Evolutionary conservation across 2,329 filamentous ascomycete species (phyloP).

Genomic region (Aspergillus brunneoviolaceus): DNA sequence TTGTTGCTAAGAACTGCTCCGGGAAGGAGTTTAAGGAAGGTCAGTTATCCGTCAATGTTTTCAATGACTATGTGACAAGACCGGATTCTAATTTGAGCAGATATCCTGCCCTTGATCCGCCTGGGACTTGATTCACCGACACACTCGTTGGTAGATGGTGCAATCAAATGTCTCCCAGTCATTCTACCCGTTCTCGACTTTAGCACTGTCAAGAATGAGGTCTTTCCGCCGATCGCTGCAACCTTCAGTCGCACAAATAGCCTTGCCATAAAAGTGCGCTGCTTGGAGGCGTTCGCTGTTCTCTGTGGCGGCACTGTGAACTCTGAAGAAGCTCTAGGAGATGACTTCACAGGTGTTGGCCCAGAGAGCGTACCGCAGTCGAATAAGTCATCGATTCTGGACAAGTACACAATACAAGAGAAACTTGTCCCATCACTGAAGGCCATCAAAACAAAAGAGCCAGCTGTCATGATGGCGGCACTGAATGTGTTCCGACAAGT

Average conservation of each 20-base stretch:
- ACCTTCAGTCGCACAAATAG: slow-evolving; percentile 94
- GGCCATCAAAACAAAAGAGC: slow-evolving; percentile 96
- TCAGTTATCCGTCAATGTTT: slow-evolving; percentile 43
- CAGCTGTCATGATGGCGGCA: slow-evolving; percentile 93
- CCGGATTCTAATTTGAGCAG: slow-evolving; percentile 46
- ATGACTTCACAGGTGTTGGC: slow-evolving; percentile 72
- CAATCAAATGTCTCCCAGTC: slow-evolving; percentile 72
- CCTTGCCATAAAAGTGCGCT: slow-evolving; percentile 89
- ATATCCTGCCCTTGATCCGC: slow-evolving; percentile 82
- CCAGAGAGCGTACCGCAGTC: slow-evolving; percentile 55
- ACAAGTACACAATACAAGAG: slow-evolving; percentile 98
- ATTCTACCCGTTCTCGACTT: slow-evolving; percentile 92
- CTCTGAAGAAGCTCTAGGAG: slow-evolving; percentile 48
- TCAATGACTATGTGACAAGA: slow-evolving; percentile 5
- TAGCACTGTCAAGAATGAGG: slow-evolving; percentile 92
- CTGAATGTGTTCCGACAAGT: slow-evolving; percentile 82
- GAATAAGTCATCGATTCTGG: slow-evolving; percentile 73
- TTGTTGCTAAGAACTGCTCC: slow-evolving; percentile 75
- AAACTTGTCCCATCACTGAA: slow-evolving; percentile 90
- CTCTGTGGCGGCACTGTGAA: slow-evolving; percentile 75
- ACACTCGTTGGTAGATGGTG: slow-evolving; percentile 82
- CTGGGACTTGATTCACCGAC: slow-evolving; percentile 84
- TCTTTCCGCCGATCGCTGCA: slow-evolving; percentile 85
- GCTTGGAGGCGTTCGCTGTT: slow-evolving; percentile 83
- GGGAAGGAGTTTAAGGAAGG: slow-evolving; percentile 95